Percentiles rank a stretch among this genome's conserved stretches.
Evolutionary conservation across 257 asterid species (phyloP).

Genomic region (Scutellaria barbata): DNA sequence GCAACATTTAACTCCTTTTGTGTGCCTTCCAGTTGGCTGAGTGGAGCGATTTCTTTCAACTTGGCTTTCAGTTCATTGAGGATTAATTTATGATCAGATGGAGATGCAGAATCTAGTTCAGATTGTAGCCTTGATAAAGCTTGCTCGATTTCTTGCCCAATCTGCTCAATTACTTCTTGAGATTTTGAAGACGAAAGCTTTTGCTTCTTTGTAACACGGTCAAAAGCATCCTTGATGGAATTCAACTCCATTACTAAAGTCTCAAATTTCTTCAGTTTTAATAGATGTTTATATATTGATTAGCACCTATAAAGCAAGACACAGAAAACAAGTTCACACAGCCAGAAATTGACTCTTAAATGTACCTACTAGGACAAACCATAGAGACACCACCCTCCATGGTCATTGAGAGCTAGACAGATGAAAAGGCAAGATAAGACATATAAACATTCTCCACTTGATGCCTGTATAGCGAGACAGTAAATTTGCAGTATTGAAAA

Average conservation of each 20-base stretch:
- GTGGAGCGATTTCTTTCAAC: conserved; percentile 73
- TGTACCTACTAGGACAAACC: conserved; percentile 10
- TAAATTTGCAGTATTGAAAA: not conserved
- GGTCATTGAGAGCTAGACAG: conserved; percentile 12
- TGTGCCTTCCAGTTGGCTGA: conserved; percentile 75
- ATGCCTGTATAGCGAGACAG: not conserved
- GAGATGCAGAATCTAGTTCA: conserved; percentile 43
- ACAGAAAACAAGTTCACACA: not conserved
- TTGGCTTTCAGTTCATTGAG: conserved; percentile 68
- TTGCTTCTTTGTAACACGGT: conserved; percentile 88
- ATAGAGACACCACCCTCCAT: conserved; percentile 14
- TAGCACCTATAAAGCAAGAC: conserved; percentile 41
- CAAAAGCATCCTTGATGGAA: conserved; percentile 81
- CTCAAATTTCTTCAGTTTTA: conserved; percentile 34
- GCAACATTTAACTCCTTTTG: conserved; percentile 81
- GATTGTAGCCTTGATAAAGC: conserved; percentile 68
- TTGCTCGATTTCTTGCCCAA: conserved; percentile 71
- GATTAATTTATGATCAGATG: conserved; percentile 54
- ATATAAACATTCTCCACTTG: conserved; percentile 1
- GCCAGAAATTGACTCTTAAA: conserved; percentile 14
- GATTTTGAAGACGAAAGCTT: conserved; percentile 74
- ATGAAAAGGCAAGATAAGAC: conserved; percentile 1
- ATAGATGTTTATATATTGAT: conserved; percentile 21
- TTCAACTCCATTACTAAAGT: conserved; percentile 70
- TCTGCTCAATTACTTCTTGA: conserved; percentile 75